Evolutionary conservation across 257 asterid genomes (phyloP), one percentile per base, ranked within the genome.

Genomic region (Avicennia marina): DNA sequence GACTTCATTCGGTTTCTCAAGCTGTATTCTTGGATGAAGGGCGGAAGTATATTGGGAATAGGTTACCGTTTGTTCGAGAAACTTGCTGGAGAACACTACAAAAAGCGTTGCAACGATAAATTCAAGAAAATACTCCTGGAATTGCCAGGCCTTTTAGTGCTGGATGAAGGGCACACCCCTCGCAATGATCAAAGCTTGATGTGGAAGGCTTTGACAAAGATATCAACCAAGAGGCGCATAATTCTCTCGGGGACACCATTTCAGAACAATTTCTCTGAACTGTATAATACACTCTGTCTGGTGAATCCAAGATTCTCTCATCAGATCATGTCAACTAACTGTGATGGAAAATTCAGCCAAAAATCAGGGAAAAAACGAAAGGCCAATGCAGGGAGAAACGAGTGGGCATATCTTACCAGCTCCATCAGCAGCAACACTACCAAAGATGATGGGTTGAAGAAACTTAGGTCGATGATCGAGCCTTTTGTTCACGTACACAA

Each of bases 81-180:
- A 18, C 79, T 90, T 13, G 78, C 79, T 0, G 81, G 84, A 21
- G 71, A 56, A 10, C 51, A 54, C 36, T 41, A 22, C 26, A 38
- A 57, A 39, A 53, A 74, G 24, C 20, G 29, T 2, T 13, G 50
- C 7, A 53, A 47, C 8, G 61, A 58, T 1, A 53, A 50, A 25
- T 60, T 77, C 31, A 77, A 70, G 63, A 72, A 70, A 54, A 58
- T 75, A 9, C 89, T 90, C 18, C 72, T 90, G 6, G 79, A 83
- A 45, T 20, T 44, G 12, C 89, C 98, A 0, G 86, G 76, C 21
- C 57, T 90, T 10, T 16, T 90, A 13, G 80, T 87, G 21, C 71
- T 87, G 29, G 98, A 90, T 15, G 96, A 87, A 69, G 98, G 95
- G 32, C 98, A 90, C 62, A 87, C 86, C 1, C 85, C 98, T 1